These are phyloP conservation scores for Penicillium crustosum DNA, from an alignment of 2,329 filamentous ascomycete species.

Conservation along the genomic window DNA sequence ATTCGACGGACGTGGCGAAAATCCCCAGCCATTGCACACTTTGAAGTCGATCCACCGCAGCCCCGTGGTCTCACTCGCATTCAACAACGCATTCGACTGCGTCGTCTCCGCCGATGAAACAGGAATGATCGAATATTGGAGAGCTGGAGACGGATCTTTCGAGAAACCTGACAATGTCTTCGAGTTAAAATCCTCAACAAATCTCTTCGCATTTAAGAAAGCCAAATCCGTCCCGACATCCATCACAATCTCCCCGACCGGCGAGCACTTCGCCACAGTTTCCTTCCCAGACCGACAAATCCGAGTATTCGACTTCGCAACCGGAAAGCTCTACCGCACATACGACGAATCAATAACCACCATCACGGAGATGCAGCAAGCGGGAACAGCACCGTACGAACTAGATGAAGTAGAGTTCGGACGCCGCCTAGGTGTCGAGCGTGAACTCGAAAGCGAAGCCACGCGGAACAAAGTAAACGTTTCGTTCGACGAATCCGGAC, in stretches of 20 bases:
- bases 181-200: constrained; percentile 88
- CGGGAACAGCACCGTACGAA: constrained; percentile 76
- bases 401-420: constrained; percentile 92
- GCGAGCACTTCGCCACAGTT: constrained; percentile 80
- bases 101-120: constrained; percentile 84
- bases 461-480: constrained; percentile 75
- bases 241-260: constrained; percentile 80
- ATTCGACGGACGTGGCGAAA: constrained; percentile 87
- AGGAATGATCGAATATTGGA: constrained; percentile 98
- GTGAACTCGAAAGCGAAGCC: constrained; percentile 72
- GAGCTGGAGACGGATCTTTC: constrained; percentile 68
- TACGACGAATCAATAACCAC: constrained; percentile 93
- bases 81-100: constrained; percentile 85
- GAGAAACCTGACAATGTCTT: constrained; percentile 93
- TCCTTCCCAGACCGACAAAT: constrained; percentile 94
- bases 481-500: constrained; percentile 91
- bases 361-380: constrained; percentile 91
- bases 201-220: constrained; percentile 96
- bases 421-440: constrained; percentile 78
- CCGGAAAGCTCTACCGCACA: constrained; percentile 82
- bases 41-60: constrained; percentile 77
- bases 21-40: constrained; percentile 70
- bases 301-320: constrained; percentile 86
- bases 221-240: constrained; percentile 80
- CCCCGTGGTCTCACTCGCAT: constrained; percentile 80